Conservation (phyloP, 768 basidiomycete species). For the Rhizopogon salebrosus region DNA sequence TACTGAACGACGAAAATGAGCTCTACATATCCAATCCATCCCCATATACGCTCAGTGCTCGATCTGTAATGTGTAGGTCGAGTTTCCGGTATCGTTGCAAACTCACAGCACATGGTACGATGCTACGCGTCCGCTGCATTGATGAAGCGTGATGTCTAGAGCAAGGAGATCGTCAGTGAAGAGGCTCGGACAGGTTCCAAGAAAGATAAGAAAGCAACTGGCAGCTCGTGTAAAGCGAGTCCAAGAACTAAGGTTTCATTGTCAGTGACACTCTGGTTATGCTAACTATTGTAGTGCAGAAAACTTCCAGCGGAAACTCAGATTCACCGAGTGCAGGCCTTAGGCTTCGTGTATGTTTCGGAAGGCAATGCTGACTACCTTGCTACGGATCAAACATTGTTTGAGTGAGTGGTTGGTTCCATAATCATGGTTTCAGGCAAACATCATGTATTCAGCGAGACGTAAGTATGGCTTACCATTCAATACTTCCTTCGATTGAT, state of each 20-base stretch:
- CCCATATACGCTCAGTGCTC: slow-evolving; percentile 65
- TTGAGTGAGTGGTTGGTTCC: slow-evolving; percentile 89
- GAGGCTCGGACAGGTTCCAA: slow-evolving; percentile 74
- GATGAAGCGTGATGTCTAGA: slow-evolving; percentile 48
- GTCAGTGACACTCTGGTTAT: background rate
- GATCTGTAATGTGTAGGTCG: slow-evolving; percentile 49
- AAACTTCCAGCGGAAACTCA: slow-evolving; percentile 74
- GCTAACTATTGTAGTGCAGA: slow-evolving; percentile 39
- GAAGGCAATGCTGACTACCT: slow-evolving; percentile 84
- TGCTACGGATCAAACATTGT: slow-evolving; percentile 60
- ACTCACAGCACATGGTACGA: slow-evolving; percentile 49
- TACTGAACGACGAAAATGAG: slow-evolving; percentile 36
- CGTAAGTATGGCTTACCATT: slow-evolving; percentile 41
- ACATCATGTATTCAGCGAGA: slow-evolving; percentile 91
- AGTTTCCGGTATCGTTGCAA: slow-evolving; percentile 64
- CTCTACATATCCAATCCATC: slow-evolving; percentile 44
- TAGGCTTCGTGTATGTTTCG: slow-evolving; percentile 82
- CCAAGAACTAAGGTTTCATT: slow-evolving; percentile 41
- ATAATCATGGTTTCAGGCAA: slow-evolving; percentile 90
- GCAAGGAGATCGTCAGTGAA: slow-evolving; percentile 48
- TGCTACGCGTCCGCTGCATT: slow-evolving; percentile 68
- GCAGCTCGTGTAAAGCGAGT: slow-evolving; percentile 74
- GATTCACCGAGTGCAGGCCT: slow-evolving; percentile 82
- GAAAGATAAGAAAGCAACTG: slow-evolving; percentile 57
- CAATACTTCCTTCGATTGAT: slow-evolving; percentile 1